Evolutionary conservation across 2,329 filamentous ascomycete species (phyloP).

Genomic region (Fusarium subglutinans): DNA sequence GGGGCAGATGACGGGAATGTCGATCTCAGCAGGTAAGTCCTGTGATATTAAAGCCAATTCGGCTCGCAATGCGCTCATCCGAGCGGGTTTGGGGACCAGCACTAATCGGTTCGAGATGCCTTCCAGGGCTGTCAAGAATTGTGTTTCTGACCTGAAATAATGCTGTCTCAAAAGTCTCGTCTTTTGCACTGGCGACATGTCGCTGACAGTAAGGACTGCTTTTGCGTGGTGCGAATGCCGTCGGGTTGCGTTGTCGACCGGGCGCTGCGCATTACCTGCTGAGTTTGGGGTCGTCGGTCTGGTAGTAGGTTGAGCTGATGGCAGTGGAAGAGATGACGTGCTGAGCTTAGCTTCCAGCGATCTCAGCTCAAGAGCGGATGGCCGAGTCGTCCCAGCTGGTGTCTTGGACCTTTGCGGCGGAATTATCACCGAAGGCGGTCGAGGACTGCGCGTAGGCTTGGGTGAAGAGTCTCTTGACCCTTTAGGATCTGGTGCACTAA

Average conservation of each 20-base stretch:
- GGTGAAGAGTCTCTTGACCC: conserved; percentile 41
- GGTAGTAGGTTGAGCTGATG: conserved; percentile 62
- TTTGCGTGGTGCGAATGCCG: conserved; percentile 71
- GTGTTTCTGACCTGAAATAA: conserved; percentile 84
- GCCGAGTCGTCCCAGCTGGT: conserved; percentile 53
- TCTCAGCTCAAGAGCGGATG: conserved; percentile 62
- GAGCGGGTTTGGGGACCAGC: conserved; percentile 81
- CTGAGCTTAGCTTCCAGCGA: conserved; percentile 70
- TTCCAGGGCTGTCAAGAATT: conserved; percentile 82
- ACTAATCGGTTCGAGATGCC: conserved; percentile 88
- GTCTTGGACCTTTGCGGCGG: conserved; percentile 44
- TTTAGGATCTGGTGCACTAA: conserved; percentile 55
- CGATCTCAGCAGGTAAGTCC: conserved; percentile 83
- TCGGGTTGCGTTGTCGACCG: conserved; percentile 60
- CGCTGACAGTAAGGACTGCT: conserved; percentile 65
- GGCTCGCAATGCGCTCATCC: conserved; percentile 81
- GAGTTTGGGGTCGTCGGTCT: conserved; percentile 68
- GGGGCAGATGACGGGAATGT: conserved; percentile 84
- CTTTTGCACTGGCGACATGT: conserved; percentile 73
- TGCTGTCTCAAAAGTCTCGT: conserved; percentile 79
- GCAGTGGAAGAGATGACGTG: conserved; percentile 73
- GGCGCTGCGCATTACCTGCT: conserved; percentile 58
- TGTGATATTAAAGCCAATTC: conserved; percentile 83
- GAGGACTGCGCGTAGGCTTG: conserved; percentile 40
- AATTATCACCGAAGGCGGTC: conserved; percentile 27